Evolutionary conservation across 2,329 filamentous ascomycete genomes (phyloP), one percentile per base, ranked within the genome.

Genomic region (Ustulina deusta): DNA sequence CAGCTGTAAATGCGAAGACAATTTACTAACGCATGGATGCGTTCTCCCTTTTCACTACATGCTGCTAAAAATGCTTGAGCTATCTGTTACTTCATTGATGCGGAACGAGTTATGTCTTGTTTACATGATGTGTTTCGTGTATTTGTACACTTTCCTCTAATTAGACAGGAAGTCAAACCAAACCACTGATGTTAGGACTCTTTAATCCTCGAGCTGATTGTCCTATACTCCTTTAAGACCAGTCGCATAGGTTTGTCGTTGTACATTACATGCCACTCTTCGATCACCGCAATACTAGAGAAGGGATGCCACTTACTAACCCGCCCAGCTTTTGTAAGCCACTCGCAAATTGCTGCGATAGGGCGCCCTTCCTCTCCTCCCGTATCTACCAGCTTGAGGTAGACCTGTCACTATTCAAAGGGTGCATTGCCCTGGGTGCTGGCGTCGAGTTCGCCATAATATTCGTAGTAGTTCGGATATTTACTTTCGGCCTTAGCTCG

Each of bases 381-480:
- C 34, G 13, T 20, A 13, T 44, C n/a, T 51, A 29, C 7, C 32
- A 38, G 7, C 3, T 15, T 15, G 11, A 32, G 58, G 29, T 32
- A 3, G 56, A 40, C 36, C 13, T 32, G 36, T 32, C 25, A 25
- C 44, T 81, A 87, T 77, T 88, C 81, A 74, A 88, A 89, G 54
- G 81, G 78, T 6, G 84, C 85, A 2, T 81, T 82, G 3, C 86
- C 87, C 69, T 83, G 83, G 0, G 83, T 82, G 49, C 81, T 82
- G 11, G 81, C 71, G 55, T 83, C 81, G 1, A 83, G 80, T 54
- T 86, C 85, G 40, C 57, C 62, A 59, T 86, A 83, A 34, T 84
- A 81, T 72, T 89, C 82, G 71, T 86, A 89, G 73, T 85, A 89
- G 68, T 79, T 84, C 63, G 82, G 78, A 74, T 84, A 86, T 58